A percentile compares a stretch with the other conserved stretches of the same genome.
Evolutionary conservation across 495 filamentous ascomycete genomes (phyloP).

Genomic region (Penicillium pancosmium): DNA sequence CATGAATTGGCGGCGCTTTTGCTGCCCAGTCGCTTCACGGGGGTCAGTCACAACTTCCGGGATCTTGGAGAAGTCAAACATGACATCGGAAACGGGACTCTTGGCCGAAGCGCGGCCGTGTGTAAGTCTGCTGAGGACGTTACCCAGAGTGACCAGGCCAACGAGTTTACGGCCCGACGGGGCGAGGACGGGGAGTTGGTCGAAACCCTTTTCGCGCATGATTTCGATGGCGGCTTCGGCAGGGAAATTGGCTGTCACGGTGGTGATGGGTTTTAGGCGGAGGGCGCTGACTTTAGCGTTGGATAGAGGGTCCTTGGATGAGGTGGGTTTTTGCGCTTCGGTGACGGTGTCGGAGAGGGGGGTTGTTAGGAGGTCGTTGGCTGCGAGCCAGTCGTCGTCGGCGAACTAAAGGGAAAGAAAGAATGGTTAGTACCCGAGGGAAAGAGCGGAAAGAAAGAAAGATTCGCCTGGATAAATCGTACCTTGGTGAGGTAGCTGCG

Average conservation of each 20-base stretch:
- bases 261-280: slow-evolving; percentile 88
- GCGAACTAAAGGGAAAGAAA: slow-evolving; percentile 60
- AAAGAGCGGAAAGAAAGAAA: neutral
- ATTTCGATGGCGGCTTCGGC: slow-evolving; percentile 90
- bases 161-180: slow-evolving; percentile 70
- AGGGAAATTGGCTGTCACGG: slow-evolving; percentile 64
- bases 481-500: slow-evolving; percentile 96
- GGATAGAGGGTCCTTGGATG: slow-evolving; percentile 59
- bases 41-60: slow-evolving; percentile 88
- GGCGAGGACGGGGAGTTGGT: slow-evolving; percentile 89
- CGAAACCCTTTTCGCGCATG: slow-evolving; percentile 96
- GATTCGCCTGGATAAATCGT: slow-evolving; percentile 6
- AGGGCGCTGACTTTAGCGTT: slow-evolving; percentile 78
- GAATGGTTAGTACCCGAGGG: slow-evolving; percentile 10
- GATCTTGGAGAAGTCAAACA: slow-evolving; percentile 91
- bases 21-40: slow-evolving; percentile 41
- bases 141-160: slow-evolving; percentile 90
- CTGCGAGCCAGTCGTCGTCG: slow-evolving; percentile 97
- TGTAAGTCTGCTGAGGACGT: slow-evolving; percentile 87
- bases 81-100: slow-evolving; percentile 80
- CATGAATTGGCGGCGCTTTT: slow-evolving; percentile 71
- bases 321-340: slow-evolving; percentile 17
- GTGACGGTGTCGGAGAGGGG: slow-evolving; percentile 47
- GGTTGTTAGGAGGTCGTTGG: slow-evolving; percentile 80
- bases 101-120: slow-evolving; percentile 72